Evolutionary conservation across 1,139 yeast genomes (phyloP).

Genomic region (Geotrichum candidum): DNA sequence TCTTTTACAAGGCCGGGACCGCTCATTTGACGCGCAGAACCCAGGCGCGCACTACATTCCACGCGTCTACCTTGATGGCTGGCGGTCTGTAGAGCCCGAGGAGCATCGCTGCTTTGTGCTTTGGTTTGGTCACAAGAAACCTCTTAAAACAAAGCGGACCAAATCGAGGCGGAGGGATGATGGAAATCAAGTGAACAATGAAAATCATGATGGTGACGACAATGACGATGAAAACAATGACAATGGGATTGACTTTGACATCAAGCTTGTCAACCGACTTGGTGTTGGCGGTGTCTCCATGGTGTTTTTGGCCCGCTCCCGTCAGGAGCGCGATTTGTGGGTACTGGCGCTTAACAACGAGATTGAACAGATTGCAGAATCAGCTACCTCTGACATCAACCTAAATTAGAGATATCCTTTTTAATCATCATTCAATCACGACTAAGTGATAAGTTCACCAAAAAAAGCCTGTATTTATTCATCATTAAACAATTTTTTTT

Average conservation of each 20-base stretch:
- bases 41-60: conserved; percentile 62
- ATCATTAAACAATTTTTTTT: neutral
- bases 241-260: neutral
- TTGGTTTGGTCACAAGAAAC: conserved; percentile 70
- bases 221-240: neutral
- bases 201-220: neutral
- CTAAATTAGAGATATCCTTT: conserved; percentile 7
- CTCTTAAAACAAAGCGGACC: conserved; percentile 20
- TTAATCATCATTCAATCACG: neutral
- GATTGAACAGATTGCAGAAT: conserved; percentile 47
- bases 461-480: neutral
- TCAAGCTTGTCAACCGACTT: conserved; percentile 39
- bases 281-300: conserved; percentile 65
- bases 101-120: conserved; percentile 66
- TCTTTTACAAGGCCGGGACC: conserved; percentile 43
- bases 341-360: conserved; percentile 58
- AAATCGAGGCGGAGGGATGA: conserved; percentile 15
- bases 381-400: conserved; percentile 25
- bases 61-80: conserved; percentile 71
- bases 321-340: conserved; percentile 84
- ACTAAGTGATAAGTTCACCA: neutral
- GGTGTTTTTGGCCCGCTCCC: conserved; percentile 73
- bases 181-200: neutral
- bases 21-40: conserved; percentile 41
- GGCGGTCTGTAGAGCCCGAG: conserved; percentile 77